Percentiles rank a stretch among this genome's conserved stretches.
These are phyloP conservation scores for Sphagnum contortum DNA, from an alignment of 225 moss, liverwort and hornwort genomes.

Conservation along the genomic window DNA sequence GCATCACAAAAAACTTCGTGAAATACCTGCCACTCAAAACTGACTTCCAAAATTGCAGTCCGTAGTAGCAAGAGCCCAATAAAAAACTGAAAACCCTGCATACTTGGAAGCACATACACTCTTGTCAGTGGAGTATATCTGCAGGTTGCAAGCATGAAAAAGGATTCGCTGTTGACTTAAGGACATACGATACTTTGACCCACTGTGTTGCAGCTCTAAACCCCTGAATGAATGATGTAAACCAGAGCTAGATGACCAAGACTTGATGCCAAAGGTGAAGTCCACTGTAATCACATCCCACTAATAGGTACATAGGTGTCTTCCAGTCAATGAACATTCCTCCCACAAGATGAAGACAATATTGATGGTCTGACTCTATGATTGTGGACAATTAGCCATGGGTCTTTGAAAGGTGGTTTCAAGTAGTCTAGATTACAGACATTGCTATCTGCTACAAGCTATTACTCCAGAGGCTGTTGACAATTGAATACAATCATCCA, in stretches of 20 bases:
- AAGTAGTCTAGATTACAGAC: too few species aligned
- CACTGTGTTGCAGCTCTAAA: neutral
- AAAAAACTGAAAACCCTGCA: constrained; percentile 79
- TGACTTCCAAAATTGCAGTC: constrained; percentile 56
- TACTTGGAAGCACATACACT: constrained; percentile 1
- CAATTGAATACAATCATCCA: too few species aligned
- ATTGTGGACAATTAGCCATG: too few species aligned
- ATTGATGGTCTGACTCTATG: too few species aligned
- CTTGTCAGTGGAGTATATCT: constrained; percentile 3
- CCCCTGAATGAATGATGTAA: neutral
- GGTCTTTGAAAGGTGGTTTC: too few species aligned
- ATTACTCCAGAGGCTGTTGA: too few species aligned
- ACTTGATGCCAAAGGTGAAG: neutral
- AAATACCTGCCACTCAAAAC: constrained; percentile 80
- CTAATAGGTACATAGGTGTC: too few species aligned
- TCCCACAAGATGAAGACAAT: too few species aligned
- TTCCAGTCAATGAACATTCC: too few species aligned
- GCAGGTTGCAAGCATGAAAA: constrained; percentile 13
- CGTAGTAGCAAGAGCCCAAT: constrained; percentile 62
- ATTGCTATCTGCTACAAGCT: too few species aligned
- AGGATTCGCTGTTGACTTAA: too few species aligned
- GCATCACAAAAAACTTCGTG: neutral
- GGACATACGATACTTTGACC: too few species aligned
- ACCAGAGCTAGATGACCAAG: neutral
- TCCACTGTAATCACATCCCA: neutral